A percentile compares a stretch with the other conserved stretches of the same genome.
Conservation (phyloP, 1,139 yeast species). For the Meyerozyma smithsonii region DNA sequence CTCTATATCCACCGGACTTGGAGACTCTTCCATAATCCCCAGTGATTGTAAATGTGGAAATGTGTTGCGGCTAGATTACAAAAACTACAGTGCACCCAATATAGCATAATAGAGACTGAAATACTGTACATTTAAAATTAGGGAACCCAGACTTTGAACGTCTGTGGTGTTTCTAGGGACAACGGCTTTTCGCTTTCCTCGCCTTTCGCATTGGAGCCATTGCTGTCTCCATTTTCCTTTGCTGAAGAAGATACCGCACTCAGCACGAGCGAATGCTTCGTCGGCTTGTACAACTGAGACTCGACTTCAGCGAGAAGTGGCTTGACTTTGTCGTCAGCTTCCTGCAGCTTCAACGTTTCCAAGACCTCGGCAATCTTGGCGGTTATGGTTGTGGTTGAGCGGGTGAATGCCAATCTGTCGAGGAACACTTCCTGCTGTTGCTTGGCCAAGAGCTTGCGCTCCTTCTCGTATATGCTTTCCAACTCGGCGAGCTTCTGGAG, state of each 20-base stretch:
- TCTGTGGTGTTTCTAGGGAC: slow-evolving; percentile 77
- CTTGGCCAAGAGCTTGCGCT: slow-evolving; percentile 65
- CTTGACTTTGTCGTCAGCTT: slow-evolving; percentile 16
- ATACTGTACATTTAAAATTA: slow-evolving; percentile 12
- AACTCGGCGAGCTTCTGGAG: slow-evolving; percentile 62
- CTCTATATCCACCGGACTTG: slow-evolving; percentile 1
- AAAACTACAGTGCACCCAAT: neutral
- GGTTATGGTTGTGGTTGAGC: slow-evolving; percentile 51
- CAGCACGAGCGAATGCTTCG: slow-evolving; percentile 26
- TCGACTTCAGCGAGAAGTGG: slow-evolving; percentile 43
- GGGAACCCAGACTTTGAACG: slow-evolving; percentile 83
- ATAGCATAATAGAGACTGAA: no score
- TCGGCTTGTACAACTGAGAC: slow-evolving; percentile 48
- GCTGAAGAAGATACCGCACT: slow-evolving; percentile 8
- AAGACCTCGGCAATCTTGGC: slow-evolving; percentile 44
- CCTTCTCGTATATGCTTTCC: slow-evolving; percentile 75
- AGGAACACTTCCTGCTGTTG: slow-evolving; percentile 80
- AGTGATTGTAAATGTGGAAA: neutral
- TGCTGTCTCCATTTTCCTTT: slow-evolving; percentile 11
- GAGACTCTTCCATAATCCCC: neutral
- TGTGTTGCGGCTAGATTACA: neutral
- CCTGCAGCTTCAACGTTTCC: slow-evolving; percentile 7
- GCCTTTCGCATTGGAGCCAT: slow-evolving; percentile 8
- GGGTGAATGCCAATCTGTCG: slow-evolving; percentile 71
- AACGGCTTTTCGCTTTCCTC: slow-evolving; percentile 54